Evolutionary conservation across 805 yeast genomes (phyloP).

Genomic region (Candida endomychidarum): DNA sequence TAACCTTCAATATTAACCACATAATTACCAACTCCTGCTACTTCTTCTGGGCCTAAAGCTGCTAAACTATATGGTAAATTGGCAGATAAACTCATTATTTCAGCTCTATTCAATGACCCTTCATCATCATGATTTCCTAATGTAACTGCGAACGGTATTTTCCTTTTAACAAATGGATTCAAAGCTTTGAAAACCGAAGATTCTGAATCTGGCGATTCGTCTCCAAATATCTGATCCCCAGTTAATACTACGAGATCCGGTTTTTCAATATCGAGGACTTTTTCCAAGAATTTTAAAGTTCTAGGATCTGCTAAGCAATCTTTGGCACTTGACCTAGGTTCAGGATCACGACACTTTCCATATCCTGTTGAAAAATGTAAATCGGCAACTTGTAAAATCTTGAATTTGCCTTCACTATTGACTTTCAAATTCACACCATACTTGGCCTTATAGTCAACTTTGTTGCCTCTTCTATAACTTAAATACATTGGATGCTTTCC

Average conservation of each 20-base stretch:
- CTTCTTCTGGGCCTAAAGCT: slow-evolving; percentile 58
- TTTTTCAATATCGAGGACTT: slow-evolving; percentile 66
- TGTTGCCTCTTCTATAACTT: slow-evolving; percentile 36
- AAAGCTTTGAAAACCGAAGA: slow-evolving; percentile 79
- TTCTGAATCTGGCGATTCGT: slow-evolving; percentile 73
- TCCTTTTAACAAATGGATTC: slow-evolving; percentile 61
- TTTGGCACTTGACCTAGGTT: slow-evolving; percentile 47
- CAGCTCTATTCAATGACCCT: slow-evolving; percentile 61
- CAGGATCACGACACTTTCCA: slow-evolving; percentile 78
- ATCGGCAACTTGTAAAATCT: slow-evolving; percentile 87
- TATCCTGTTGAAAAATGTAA: slow-evolving; percentile 83
- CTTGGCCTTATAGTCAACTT: slow-evolving; percentile 26
- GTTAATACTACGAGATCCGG: slow-evolving; percentile 87
- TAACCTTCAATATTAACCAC: slow-evolving; percentile 47
- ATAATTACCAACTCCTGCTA: slow-evolving; percentile 86
- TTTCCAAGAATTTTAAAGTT: slow-evolving; percentile 60
- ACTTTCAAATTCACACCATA: slow-evolving; percentile 35
- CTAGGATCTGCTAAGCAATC: slow-evolving; percentile 78
- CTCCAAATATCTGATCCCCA: slow-evolving; percentile 92
- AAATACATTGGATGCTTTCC: slow-evolving; percentile 25
- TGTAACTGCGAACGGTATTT: slow-evolving; percentile 80
- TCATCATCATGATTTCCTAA: slow-evolving; percentile 96
- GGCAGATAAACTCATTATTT: slow-evolving; percentile 56
- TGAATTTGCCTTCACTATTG: slow-evolving; percentile 53
- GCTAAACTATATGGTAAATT: slow-evolving; percentile 70